Base-by-base conservation (phyloP, 768 basidiomycete genomes). In the Suillus weaverae region DNA sequence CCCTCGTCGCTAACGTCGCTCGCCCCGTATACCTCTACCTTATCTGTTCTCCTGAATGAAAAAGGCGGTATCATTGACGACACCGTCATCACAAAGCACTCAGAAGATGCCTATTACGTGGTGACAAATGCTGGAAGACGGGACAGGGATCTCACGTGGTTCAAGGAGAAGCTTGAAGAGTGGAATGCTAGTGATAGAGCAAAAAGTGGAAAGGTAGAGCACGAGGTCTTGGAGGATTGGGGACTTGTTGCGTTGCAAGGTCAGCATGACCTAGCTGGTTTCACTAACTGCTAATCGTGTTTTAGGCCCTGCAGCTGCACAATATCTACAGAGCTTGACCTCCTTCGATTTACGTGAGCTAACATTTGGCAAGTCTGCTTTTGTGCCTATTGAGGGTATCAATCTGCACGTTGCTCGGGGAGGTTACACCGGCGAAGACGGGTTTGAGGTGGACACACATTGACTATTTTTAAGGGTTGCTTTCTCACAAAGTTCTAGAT, bases 371-470 rank as follows among this genome's bases (percentile, higher is more conserved):
- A 89, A 86, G 66, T 90, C 92, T 22, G 89, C 91, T 0, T 94
- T 87, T 72, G 84, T 94, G 10, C 86, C 90, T 1, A 83, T 97
- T 48, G 89, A 89, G 64, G 74, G 76, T 22, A 72, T 79, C 64
- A 71, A 76, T 4, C 84, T 93, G 41, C 95, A 99, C 73, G 86
- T 99, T 36, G 92, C 95, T 9, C 88, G 97, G 18, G 94, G 95
- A 35, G 97, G 97, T 5, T 99, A 99, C 78, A 99, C 97, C 0
- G 97, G 97, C 13, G 97, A 99, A 78, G 97, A 99, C 76, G 97
- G 97, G 0, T 99, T 99, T 69, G 97, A 99, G 84, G 95, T 89
- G 32, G 64, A 79, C 66, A 67, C 67, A 60, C 2, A 38, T 26
- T 65, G 33, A 30, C 50, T 41, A n/a, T 5, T 35, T 50, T 56